Evolutionary conservation across 1,284 basidiomycete species (phyloP).

Genomic region (Fomes fomentarius): DNA sequence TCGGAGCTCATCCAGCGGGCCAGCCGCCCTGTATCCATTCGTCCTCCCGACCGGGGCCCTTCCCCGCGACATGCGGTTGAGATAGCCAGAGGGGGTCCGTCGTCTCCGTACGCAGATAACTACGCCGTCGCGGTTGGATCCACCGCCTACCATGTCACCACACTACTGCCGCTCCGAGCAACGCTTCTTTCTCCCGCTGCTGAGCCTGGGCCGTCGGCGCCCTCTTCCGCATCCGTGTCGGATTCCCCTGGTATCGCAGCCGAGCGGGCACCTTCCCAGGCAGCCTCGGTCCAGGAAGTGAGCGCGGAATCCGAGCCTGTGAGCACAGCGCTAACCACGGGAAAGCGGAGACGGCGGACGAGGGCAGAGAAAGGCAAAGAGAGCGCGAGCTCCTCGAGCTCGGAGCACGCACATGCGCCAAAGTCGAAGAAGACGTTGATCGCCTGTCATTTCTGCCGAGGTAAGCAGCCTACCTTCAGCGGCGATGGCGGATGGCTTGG

Average conservation of each 20-base stretch:
- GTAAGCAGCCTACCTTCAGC: constrained; percentile 41
- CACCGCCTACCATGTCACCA: constrained; percentile 24
- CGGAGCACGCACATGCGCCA: constrained; percentile 26
- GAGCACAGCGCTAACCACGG: not conserved
- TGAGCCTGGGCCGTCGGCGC: constrained; percentile 1
- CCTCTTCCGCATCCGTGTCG: not conserved
- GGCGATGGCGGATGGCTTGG: not conserved
- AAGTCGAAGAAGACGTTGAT: constrained; percentile 54
- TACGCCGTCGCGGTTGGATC: constrained; percentile 20
- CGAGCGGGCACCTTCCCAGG: not conserved
- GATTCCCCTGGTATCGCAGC: not conserved
- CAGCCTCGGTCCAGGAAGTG: not conserved
- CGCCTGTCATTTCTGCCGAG: constrained; percentile 75
- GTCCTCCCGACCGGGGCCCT: constrained; percentile 3
- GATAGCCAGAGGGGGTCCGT: constrained; percentile 11
- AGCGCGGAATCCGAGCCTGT: not conserved
- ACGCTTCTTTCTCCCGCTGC: constrained; percentile 11
- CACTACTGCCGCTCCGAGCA: constrained; percentile 16
- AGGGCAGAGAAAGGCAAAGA: constrained; percentile 15
- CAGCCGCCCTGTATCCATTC: constrained; percentile 6
- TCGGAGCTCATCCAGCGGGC: constrained; percentile 9
- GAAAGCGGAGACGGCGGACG: constrained; percentile 7
- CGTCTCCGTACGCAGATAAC: constrained; percentile 9
- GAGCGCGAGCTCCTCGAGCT: constrained; percentile 22
- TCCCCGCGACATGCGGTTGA: constrained; percentile 10